These are phyloP conservation scores for Hawksworthiomyces lignivorus DNA, from an alignment of 2,329 filamentous ascomycete species.

Conservation along the genomic window DNA sequence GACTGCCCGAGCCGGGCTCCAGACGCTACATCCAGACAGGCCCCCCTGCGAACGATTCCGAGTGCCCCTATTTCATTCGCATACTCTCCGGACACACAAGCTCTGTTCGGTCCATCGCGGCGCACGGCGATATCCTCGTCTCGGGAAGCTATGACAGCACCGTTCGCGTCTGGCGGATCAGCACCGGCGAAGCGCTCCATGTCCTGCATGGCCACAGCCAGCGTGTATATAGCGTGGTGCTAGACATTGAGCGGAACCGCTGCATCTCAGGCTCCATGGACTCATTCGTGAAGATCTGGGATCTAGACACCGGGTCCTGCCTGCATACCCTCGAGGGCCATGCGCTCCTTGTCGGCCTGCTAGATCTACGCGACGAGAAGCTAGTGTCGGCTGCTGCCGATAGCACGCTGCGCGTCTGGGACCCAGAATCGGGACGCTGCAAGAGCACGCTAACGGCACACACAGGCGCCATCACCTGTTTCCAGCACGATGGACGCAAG, in stretches of 20 bases:
- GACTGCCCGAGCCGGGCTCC: constrained; percentile 73
- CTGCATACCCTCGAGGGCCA: constrained; percentile 90
- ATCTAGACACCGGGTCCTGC: constrained; percentile 74
- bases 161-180: constrained; percentile 95
- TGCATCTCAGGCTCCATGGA: constrained; percentile 99
- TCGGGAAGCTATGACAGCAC: constrained; percentile 95
- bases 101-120: constrained; percentile 92
- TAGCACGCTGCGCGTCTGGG: constrained; percentile 92
- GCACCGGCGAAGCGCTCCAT: constrained; percentile 81
- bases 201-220: constrained; percentile 78
- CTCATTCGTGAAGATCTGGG: constrained; percentile 96
- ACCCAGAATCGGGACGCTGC: constrained; percentile 85
- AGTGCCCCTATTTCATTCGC: constrained; percentile 92
- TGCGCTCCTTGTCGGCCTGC: constrained; percentile 79
- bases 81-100: constrained; percentile 80
- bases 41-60: constrained; percentile 62
- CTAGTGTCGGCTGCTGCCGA: constrained; percentile 94
- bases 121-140: constrained; percentile 89
- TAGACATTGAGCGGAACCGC: constrained; percentile 83
- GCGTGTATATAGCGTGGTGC: constrained; percentile 95
- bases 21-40: constrained; percentile 71
- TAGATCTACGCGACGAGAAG: constrained; percentile 82
- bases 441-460: constrained; percentile 86
- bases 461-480: constrained; percentile 95
- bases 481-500: constrained; percentile 94